Evolutionary conservation across 495 filamentous ascomycete species (phyloP).

Genomic region (Podospora pseudopauciseta): DNA sequence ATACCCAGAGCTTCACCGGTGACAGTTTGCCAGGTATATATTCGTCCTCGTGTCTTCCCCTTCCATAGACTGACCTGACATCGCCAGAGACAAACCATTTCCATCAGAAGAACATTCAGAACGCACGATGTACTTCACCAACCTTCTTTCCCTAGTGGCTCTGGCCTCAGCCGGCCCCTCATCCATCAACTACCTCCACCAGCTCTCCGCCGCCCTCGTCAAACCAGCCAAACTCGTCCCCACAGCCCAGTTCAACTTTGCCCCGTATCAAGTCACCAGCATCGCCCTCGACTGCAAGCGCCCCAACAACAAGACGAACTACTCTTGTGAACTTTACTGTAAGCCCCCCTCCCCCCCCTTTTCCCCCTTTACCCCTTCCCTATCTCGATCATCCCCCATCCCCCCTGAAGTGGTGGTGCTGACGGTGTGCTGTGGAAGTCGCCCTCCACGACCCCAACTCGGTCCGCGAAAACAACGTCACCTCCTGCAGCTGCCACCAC

Average conservation of each 20-base stretch:
- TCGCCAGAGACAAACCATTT: background rate
- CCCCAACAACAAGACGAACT: background rate
- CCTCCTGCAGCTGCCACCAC: conserved; percentile 25
- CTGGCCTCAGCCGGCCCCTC: background rate
- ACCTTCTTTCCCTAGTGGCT: background rate
- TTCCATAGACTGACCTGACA: background rate
- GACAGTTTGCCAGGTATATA: background rate
- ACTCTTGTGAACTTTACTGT: conserved; percentile 12
- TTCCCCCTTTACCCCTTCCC: background rate
- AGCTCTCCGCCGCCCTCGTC: background rate
- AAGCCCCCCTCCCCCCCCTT: background rate
- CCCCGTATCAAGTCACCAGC: conserved; percentile 11
- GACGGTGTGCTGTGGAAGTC: conserved; percentile 18
- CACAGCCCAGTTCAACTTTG: conserved; percentile 16
- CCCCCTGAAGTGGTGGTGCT: too few relatives aligned
- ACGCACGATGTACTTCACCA: background rate
- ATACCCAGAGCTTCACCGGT: background rate
- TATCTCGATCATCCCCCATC: background rate
- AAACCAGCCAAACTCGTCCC: background rate
- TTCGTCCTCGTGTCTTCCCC: background rate
- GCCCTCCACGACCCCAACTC: conserved; percentile 38
- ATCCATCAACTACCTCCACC: background rate
- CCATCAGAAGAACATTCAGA: background rate
- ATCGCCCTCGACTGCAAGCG: conserved; percentile 12
- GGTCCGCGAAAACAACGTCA: conserved; percentile 28